phyloP scores from a whole-genome alignment of 2,329 filamentous ascomycete genomes.

The Paradendryphiella salina region DNA sequence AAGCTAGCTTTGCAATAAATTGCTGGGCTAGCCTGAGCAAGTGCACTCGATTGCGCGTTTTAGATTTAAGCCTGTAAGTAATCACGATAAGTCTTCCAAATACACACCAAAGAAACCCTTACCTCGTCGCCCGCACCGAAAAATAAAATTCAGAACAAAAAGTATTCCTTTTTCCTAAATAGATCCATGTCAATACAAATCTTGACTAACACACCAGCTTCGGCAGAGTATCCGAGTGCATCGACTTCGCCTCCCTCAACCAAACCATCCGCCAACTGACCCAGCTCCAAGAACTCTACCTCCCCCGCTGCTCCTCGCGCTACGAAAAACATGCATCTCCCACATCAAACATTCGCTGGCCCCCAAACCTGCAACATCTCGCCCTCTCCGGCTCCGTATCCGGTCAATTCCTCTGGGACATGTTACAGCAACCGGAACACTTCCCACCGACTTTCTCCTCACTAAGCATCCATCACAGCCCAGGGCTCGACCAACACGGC shows the following conservation, averaged over 20 bases:
- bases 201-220: not conserved
- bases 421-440: conserved; percentile 37
- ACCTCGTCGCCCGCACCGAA: no score
- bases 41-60: conserved; percentile 53
- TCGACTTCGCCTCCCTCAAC: conserved; percentile 55
- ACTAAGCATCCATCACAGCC: conserved; percentile 50
- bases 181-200: not conserved
- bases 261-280: conserved; percentile 54
- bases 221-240: conserved; percentile 51
- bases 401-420: conserved; percentile 48
- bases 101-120: not conserved
- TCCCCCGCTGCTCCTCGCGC: conserved; percentile 49
- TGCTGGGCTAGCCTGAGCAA: conserved; percentile 61
- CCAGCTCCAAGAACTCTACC: conserved; percentile 51
- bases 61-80: conserved; percentile 55
- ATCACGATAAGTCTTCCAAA: not conserved
- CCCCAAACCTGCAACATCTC: conserved; percentile 49
- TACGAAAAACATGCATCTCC: conserved; percentile 27
- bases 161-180: not conserved
- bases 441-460: conserved; percentile 37
- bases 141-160: no score
- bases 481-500: conserved; percentile 43
- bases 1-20: conserved; percentile 60
- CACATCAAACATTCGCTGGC: conserved; percentile 46
- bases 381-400: conserved; percentile 51